Evolutionary conservation across 352 stramenopile species (phyloP), one percentile per base, ranked within the genome.

Genomic region (Globisporangium takayamanum): DNA sequence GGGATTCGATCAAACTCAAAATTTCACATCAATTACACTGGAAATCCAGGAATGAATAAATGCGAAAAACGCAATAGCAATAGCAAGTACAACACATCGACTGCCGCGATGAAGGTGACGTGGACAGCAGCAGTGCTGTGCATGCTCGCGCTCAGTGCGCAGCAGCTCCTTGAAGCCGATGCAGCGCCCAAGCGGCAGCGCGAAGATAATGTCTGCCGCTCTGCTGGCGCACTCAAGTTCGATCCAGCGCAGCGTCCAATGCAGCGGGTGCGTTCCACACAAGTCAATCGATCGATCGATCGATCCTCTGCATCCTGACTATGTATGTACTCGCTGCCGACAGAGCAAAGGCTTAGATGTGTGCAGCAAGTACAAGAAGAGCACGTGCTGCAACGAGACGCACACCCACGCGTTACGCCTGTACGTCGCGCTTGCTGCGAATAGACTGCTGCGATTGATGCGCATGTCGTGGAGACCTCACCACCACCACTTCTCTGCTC

Each of bases 321-420:
- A 15, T 51, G 25, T 2, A 26, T 37, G 25, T 20, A 20, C 28
- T 33, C 28, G 28, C 5, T 33, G 37, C 10, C 26, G n/a, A 53
- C 49, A 88, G 81, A 78, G 53, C 26, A 80, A 85, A 33, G 70
- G 73, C 1, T 69, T 93, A 53, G 80, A 93, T 37, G 76, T 92
- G 14, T 93, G 84, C 64, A 83, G 67, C 66, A 89, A 94, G 60
- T 94, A 94, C 67, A 64, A 63, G 41, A 78, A 85, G 58, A 91
- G 80, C 69, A 92, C 82, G 60, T 91, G 84, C 72, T 94, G 84
- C 60, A 86, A 91, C 50, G 74, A 69, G 61, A 84, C 73, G n/a
- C 84, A 94, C 60, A 64, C 59, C 16, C 64, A 84, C 42, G 53
- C 80, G 55, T 66, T 94, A 22, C 76, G 80, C 37, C 60, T 88